phyloP scores from a whole-genome alignment of 2,329 filamentous ascomycete species.

The Dryadomyces sulphureus region DNA sequence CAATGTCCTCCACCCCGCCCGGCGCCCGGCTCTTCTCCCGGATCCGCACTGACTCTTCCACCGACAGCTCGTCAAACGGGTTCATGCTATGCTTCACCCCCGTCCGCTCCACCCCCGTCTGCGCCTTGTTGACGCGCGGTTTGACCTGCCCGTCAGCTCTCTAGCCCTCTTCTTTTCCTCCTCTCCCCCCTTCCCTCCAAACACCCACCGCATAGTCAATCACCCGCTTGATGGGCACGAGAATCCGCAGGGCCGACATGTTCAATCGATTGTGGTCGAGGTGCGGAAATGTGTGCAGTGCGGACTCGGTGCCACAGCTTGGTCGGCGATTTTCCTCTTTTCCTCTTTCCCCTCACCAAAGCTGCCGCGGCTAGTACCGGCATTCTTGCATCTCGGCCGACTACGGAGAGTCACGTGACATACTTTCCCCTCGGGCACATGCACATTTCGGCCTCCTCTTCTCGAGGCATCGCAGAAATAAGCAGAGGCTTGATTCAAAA shows the following conservation, averaged over 20 bases:
- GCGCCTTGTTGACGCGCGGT: conserved; percentile 53
- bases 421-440: not conserved
- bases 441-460: not conserved
- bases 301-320: not conserved
- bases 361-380: conserved; percentile 11
- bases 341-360: not conserved
- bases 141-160: no score
- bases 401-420: conserved; percentile 10
- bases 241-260: conserved; percentile 56
- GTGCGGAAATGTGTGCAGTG: not conserved
- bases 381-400: conserved; percentile 9
- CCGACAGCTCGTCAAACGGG: conserved; percentile 95
- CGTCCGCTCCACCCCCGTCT: conserved; percentile 79
- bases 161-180: no score
- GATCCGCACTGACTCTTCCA: conserved; percentile 90
- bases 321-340: not conserved
- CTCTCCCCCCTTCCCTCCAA: no score
- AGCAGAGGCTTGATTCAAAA: no score
- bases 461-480: no score
- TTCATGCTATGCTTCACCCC: conserved; percentile 98
- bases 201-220: conserved; percentile 70
- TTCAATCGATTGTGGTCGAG: conserved; percentile 19
- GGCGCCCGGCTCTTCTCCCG: conserved; percentile 68
- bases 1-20: conserved; percentile 75
- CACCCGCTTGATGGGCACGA: conserved; percentile 71